A percentile compares a stretch with the other conserved stretches of the same genome.
Evolutionary conservation across 2,329 filamentous ascomycete genomes (phyloP).

Genomic region (Lasiodiplodia hormozganensis): DNA sequence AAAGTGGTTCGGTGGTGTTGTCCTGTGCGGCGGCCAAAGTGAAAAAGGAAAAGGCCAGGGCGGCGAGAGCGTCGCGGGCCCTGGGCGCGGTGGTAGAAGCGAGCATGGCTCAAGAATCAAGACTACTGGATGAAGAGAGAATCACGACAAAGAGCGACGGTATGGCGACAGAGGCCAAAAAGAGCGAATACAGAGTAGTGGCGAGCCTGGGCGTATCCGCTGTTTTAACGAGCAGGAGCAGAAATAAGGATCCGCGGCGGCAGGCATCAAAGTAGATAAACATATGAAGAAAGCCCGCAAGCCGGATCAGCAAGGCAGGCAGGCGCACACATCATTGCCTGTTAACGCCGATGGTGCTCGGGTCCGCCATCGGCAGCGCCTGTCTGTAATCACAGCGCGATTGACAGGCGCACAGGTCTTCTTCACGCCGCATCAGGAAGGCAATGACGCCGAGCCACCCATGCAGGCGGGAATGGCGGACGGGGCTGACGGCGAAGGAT

Average conservation of each 20-base stretch:
- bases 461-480: neutral
- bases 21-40: slow-evolving; percentile 17
- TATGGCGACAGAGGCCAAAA: slow-evolving; percentile 22
- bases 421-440: neutral
- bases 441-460: neutral
- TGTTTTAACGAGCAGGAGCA: slow-evolving; percentile 17
- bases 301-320: slow-evolving; percentile 16
- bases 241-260: slow-evolving; percentile 25
- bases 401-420: neutral
- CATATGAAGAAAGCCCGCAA: neutral
- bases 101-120: slow-evolving; percentile 15
- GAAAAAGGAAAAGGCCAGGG: slow-evolving; percentile 12
- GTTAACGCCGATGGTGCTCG: neutral
- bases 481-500: neutral
- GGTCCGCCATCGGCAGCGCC: slow-evolving; percentile 14
- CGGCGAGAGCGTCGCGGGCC: slow-evolving; percentile 15
- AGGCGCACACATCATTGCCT: slow-evolving; percentile 3
- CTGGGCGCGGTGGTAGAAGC: slow-evolving; percentile 2
- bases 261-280: slow-evolving; percentile 6
- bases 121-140: neutral
- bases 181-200: slow-evolving; percentile 12
- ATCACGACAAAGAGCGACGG: slow-evolving; percentile 17
- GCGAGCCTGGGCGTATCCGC: slow-evolving; percentile 3
- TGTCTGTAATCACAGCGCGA: neutral
- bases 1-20: slow-evolving; percentile 33